These are phyloP conservation scores for Nannizzia gypsea DNA, from an alignment of 2,329 filamentous ascomycete species.

Conservation along the genomic window DNA sequence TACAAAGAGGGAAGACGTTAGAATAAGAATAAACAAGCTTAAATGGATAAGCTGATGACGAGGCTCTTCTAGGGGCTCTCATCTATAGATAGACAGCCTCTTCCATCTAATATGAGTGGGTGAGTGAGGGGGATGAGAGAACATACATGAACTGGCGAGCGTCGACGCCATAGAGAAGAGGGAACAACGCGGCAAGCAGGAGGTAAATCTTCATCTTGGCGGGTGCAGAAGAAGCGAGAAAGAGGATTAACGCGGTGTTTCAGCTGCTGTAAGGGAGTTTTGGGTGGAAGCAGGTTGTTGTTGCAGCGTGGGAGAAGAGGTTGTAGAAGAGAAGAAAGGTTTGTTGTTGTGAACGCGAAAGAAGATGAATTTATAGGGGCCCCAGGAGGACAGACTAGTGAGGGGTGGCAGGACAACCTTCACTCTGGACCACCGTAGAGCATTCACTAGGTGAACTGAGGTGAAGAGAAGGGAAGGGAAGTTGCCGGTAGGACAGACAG, in stretches of 20 bases:
- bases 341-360: background rate
- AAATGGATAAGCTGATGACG: background rate
- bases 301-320: background rate
- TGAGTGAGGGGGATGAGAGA: background rate
- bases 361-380: background rate
- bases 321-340: conserved; percentile 1
- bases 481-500: background rate
- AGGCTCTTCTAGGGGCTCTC: background rate
- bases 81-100: too few species aligned
- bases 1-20: background rate
- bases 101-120: too few species aligned
- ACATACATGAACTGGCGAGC: background rate
- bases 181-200: background rate
- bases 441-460: background rate
- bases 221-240: background rate
- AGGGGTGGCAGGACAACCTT: background rate
- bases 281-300: background rate
- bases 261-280: background rate
- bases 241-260: background rate
- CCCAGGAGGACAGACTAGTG: background rate
- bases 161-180: background rate
- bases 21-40: background rate
- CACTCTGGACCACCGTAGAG: background rate
- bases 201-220: background rate
- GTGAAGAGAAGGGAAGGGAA: background rate